These are phyloP conservation scores for Fusarium sp. DNA, from an alignment of 2,329 filamentous ascomycete species.

Conservation along the genomic window DNA sequence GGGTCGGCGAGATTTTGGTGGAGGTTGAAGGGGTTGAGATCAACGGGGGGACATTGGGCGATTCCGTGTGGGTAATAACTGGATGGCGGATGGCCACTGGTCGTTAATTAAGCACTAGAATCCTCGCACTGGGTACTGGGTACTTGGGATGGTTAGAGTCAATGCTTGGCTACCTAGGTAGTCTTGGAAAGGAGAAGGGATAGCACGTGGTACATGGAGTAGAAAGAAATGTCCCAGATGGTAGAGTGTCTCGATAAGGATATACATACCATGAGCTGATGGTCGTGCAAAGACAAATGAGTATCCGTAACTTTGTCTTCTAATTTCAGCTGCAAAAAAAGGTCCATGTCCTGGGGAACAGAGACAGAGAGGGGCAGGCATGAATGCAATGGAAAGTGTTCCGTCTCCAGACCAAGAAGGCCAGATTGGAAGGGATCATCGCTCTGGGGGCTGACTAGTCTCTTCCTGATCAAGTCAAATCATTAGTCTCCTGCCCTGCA, in stretches of 20 bases:
- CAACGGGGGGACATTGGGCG: slow-evolving; percentile 47
- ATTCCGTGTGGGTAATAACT: slow-evolving; percentile 47
- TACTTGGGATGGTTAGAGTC: slow-evolving; percentile 23
- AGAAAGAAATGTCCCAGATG: not conserved
- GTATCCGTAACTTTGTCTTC: not conserved
- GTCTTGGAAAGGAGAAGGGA: slow-evolving; percentile 6
- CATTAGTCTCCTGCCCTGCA: slow-evolving; percentile 33
- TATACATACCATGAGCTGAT: not conserved
- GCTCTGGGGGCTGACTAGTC: not conserved
- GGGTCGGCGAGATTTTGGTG: slow-evolving; percentile 46
- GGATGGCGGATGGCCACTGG: slow-evolving; percentile 21
- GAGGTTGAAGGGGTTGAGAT: slow-evolving; percentile 48
- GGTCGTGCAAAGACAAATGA: not conserved
- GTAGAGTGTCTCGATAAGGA: not conserved
- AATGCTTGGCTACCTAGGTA: slow-evolving; percentile 27
- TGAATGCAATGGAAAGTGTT: slow-evolving; percentile 28
- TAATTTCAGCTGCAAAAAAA: not conserved
- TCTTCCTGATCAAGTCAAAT: not conserved
- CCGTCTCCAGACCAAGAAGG: slow-evolving; percentile 23
- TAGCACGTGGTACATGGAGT: not conserved
- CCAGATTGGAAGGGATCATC: slow-evolving; percentile 32
- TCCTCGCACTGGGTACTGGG: slow-evolving; percentile 32
- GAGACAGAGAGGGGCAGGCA: slow-evolving; percentile 30
- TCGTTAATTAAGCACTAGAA: not conserved
- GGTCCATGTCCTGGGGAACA: not conserved